Base-by-base conservation (phyloP, 331 rosid species). In the Saraca asoca region DNA sequence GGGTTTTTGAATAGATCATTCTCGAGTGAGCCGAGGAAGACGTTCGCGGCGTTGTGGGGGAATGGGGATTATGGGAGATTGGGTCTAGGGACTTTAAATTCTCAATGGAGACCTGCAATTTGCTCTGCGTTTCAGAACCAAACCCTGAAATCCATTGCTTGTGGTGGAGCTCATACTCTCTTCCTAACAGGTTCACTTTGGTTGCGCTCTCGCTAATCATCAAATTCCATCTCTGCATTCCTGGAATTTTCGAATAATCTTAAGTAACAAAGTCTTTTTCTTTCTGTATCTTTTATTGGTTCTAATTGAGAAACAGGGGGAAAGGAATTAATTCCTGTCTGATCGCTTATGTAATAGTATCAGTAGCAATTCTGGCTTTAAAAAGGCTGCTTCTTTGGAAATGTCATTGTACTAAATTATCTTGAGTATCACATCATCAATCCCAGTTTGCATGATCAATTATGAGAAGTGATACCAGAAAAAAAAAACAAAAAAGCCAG, bases 161-260 rank as follows among this genome's bases (percentile, higher is more conserved):
- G 96, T 68, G 96, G 96, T 17, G 96, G 96, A 57, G 96, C 96
- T 78, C 96, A 86, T 66, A 84, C 96, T 0, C 96, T 89, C 64
- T 89, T 89, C 84, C 67, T 87, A 45, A 81, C 89, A 81, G 92
- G 89, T 86, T 71, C 62, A 29, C 12, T 5, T 17, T 52, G 37
- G 4, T 51, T 43, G 9, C 57, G 4, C 9, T 8, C 38, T 54
- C 16, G 12, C 17, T 12, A 12, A 6, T 12, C 20, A 9, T 48
- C 12, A 44, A 7, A 17, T 62, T 38, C 19, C 11, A 5, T 50
- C 9, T 39, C 50, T 17, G n/a, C 34, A 54, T 24, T 24, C 31
- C 2, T 24, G 31, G 31, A 24, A 24, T 24, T 3, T 1, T 24
- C 31, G 31, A 24, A 24, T 24, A 24, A 24, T 24, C 31, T 24